phyloP scores from a whole-genome alignment of 2,329 filamentous ascomycete genomes.

The Aspergillus neotritici region DNA sequence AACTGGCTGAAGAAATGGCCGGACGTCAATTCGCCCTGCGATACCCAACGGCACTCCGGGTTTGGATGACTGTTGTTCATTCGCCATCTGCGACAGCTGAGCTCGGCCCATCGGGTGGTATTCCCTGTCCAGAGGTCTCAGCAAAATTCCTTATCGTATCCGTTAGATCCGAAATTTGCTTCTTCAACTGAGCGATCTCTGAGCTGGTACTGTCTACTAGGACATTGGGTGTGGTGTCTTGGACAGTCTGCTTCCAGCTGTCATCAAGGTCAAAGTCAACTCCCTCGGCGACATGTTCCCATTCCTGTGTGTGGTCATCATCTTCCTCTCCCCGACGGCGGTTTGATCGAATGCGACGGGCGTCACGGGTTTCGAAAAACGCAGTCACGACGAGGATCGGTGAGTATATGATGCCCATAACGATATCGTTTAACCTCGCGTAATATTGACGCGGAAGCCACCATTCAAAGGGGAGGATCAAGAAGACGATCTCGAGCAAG shows the following conservation, averaged over 20 bases:
- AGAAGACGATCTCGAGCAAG: constrained; percentile 75
- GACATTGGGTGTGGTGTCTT: constrained; percentile 71
- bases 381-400: constrained; percentile 77
- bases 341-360: constrained; percentile 64
- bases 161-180: constrained; percentile 58
- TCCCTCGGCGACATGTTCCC: constrained; percentile 71
- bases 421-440: constrained; percentile 74
- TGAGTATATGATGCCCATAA: constrained; percentile 82
- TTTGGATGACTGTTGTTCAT: not conserved
- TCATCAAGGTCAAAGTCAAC: constrained; percentile 71
- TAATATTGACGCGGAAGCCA: constrained; percentile 76
- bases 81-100: constrained; percentile 8
- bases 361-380: constrained; percentile 61
- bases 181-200: constrained; percentile 48
- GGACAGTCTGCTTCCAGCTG: constrained; percentile 78
- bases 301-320: constrained; percentile 83
- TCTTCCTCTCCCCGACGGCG: constrained; percentile 76
- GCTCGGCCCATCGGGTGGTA: constrained; percentile 10
- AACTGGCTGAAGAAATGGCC: too few relatives aligned
- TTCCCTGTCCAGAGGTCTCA: constrained; percentile 12
- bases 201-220: constrained; percentile 70
- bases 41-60: too few relatives aligned
- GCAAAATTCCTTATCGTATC: constrained; percentile 56
- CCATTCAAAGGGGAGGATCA: constrained; percentile 85
- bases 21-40: too few relatives aligned